A percentile compares a stretch with the other conserved stretches of the same genome.
phyloP scores from a whole-genome alignment of 352 stramenopile species.

The Pythium aristosporum region DNA sequence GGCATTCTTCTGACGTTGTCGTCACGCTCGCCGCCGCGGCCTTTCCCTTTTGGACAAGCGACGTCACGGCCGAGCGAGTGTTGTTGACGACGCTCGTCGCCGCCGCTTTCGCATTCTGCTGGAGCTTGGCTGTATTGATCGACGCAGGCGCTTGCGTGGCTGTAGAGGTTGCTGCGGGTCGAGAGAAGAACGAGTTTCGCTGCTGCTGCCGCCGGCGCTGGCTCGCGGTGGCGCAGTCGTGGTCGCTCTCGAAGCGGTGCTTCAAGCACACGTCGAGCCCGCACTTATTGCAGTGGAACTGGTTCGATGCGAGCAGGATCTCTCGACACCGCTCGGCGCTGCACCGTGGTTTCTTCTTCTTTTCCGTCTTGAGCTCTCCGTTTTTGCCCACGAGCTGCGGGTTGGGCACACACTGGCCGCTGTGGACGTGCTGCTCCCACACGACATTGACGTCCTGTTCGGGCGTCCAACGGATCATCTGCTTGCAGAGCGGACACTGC shows the following conservation, averaged over 20 bases:
- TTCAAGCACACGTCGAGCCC: constrained; percentile 69
- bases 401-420: constrained; percentile 46
- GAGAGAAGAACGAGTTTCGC: constrained; percentile 4
- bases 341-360: constrained; percentile 76
- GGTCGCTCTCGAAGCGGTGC: constrained; percentile 77
- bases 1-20: constrained; percentile 53
- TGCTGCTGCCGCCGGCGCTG: constrained; percentile 34
- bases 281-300: constrained; percentile 71
- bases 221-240: constrained; percentile 49
- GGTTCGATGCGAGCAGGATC: constrained; percentile 63
- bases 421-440: constrained; percentile 69
- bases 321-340: constrained; percentile 55
- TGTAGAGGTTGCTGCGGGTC: background rate
- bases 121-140: constrained; percentile 16
- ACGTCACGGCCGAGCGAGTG: constrained; percentile 22
- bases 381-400: constrained; percentile 18
- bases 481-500: constrained; percentile 65
- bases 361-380: constrained; percentile 32
- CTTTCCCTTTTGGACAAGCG: constrained; percentile 27
- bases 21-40: constrained; percentile 31
- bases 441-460: constrained; percentile 76
- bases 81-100: constrained; percentile 22
- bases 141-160: constrained; percentile 5
- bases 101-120: constrained; percentile 23
- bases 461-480: constrained; percentile 64